Evolutionary conservation across 345 rosid species (phyloP).

Genomic region (Hibiscus syriacus): DNA sequence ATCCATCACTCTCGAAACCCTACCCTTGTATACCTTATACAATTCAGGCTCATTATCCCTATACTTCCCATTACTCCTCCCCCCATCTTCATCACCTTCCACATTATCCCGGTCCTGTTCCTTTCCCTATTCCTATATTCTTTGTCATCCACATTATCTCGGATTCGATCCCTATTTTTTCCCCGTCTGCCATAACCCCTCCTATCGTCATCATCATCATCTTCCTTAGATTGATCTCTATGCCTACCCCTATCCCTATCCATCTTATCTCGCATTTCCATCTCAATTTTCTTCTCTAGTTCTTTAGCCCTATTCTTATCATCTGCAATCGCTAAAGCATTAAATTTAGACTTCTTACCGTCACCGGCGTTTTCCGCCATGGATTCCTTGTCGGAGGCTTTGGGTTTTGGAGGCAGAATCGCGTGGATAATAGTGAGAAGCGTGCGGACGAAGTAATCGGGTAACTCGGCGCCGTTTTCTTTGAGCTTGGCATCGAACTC

Average conservation of each 20-base stretch:
- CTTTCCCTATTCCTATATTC: constrained; percentile 22
- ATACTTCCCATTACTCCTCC: constrained; percentile 13
- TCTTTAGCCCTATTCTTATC: constrained; percentile 58
- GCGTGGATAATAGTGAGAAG: constrained; percentile 73
- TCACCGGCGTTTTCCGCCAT: constrained; percentile 25
- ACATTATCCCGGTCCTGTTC: constrained; percentile 16
- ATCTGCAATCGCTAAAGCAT: constrained; percentile 61
- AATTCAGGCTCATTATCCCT: constrained; percentile 53
- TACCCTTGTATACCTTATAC: constrained; percentile 70
- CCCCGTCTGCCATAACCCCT: constrained; percentile 15
- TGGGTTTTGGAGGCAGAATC: constrained; percentile 56
- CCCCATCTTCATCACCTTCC: constrained; percentile 18
- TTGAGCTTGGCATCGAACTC: constrained; percentile 67
- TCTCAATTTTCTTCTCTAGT: constrained; percentile 53
- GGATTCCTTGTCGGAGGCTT: constrained; percentile 27
- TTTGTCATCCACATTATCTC: constrained; percentile 10
- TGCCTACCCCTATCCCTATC: constrained; percentile 15
- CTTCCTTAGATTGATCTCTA: constrained; percentile 14
- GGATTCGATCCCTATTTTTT: constrained; percentile 25
- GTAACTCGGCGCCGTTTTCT: constrained; percentile 72
- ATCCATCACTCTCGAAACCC: constrained; percentile 82
- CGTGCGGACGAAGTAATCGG: constrained; percentile 84
- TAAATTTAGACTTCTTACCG: constrained; percentile 38
- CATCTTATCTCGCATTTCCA: constrained; percentile 19
- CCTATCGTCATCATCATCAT: constrained; percentile 26